Percentiles rank a stretch among this genome's conserved stretches.
These are phyloP conservation scores for Clitoria ternatea DNA, from an alignment of 306 rosid genomes.

Conservation along the genomic window DNA sequence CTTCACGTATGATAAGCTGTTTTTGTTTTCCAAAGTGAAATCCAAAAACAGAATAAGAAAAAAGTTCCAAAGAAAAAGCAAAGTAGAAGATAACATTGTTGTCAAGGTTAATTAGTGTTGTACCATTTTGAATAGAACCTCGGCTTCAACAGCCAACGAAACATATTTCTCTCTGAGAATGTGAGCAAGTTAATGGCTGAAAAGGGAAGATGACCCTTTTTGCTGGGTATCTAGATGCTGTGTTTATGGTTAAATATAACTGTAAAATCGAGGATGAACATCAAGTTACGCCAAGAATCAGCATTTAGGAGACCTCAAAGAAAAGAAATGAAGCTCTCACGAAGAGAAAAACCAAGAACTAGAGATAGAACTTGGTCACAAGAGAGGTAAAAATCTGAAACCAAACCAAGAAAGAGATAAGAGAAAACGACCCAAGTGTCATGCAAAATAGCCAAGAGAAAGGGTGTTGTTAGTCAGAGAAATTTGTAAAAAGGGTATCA, in stretches of 20 bases:
- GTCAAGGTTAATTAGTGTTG: neutral
- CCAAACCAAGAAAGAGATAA: neutral
- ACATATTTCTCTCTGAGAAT: constrained; percentile 36
- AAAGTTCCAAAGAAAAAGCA: neutral
- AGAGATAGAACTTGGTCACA: neutral
- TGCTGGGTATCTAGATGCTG: constrained; percentile 23
- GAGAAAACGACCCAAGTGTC: neutral
- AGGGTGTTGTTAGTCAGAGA: neutral
- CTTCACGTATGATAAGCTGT: constrained; percentile 57
- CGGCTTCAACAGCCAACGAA: constrained; percentile 53
- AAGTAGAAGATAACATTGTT: neutral
- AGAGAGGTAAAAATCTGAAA: neutral
- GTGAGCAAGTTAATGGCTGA: neutral
- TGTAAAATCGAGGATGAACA: neutral
- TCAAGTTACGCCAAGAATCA: constrained; percentile 50
- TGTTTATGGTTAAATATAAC: constrained; percentile 29
- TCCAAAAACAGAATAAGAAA: constrained; percentile 19
- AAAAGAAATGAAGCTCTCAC: constrained; percentile 36
- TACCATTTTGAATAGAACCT: constrained; percentile 68
- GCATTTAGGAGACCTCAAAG: constrained; percentile 37
- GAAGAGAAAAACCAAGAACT: neutral
- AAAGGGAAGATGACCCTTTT: constrained; percentile 11
- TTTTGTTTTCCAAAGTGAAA: neutral
- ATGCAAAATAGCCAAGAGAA: neutral
- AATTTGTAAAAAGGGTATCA: neutral